phyloP scores from a whole-genome alignment of 1,284 basidiomycete genomes.

The Ceratobasidium sp. region DNA sequence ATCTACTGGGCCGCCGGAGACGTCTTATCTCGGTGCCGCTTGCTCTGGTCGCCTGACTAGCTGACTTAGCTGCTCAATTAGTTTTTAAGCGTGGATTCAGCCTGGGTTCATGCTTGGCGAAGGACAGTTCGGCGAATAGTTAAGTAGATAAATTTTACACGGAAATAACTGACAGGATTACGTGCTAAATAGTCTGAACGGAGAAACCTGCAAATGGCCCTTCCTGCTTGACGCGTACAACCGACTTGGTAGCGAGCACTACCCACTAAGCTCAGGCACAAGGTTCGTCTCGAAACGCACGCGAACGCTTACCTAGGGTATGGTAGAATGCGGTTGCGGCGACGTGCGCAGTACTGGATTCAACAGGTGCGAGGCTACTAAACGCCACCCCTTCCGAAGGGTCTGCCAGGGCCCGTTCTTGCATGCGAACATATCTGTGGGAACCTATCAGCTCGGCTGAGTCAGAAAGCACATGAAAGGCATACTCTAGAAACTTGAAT shows the following conservation, averaged over 20 bases:
- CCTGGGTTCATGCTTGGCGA: background rate
- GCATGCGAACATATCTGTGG: slow-evolving; percentile 81
- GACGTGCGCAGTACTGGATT: slow-evolving; percentile 77
- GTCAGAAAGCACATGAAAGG: slow-evolving; percentile 24
- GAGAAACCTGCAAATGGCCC: slow-evolving; percentile 64
- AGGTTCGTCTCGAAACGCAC: slow-evolving; percentile 73
- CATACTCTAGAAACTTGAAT: slow-evolving; percentile 81
- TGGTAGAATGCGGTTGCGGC: slow-evolving; percentile 85
- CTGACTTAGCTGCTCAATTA: background rate
- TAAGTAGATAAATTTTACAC: slow-evolving; percentile 12
- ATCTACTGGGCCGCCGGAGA: slow-evolving; percentile 17
- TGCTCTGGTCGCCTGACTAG: slow-evolving; percentile 3
- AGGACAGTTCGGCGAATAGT: background rate
- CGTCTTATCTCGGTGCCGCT: background rate
- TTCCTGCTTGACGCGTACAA: slow-evolving; percentile 68
- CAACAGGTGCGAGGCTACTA: slow-evolving; percentile 73
- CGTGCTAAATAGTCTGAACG: slow-evolving; percentile 24
- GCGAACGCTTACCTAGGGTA: slow-evolving; percentile 45
- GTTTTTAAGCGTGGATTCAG: slow-evolving; percentile 3
- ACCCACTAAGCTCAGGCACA: slow-evolving; percentile 44
- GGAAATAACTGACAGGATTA: background rate
- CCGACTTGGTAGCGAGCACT: slow-evolving; percentile 78
- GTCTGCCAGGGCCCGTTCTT: slow-evolving; percentile 69
- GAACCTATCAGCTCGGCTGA: background rate
- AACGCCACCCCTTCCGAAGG: slow-evolving; percentile 64